phyloP scores from a whole-genome alignment of 2,329 filamentous ascomycete species.

The Fusarium gaditjirri region DNA sequence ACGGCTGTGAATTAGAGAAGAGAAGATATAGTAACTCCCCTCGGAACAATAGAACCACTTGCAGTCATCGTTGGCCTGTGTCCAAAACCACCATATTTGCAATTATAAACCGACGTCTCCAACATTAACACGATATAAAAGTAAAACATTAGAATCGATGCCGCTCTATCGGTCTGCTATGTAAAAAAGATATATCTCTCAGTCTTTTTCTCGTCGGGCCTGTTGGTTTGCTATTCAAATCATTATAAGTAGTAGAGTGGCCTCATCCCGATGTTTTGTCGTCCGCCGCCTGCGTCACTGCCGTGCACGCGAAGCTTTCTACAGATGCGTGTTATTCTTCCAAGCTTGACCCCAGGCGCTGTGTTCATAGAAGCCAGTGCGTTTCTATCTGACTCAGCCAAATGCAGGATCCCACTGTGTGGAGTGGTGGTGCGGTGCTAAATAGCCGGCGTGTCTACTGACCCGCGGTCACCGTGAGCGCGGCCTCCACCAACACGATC shows the following conservation, averaged over 20 bases:
- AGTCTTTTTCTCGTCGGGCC: too few relatives aligned
- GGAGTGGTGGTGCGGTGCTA: background rate
- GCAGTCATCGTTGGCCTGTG: too few relatives aligned
- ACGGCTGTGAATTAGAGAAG: rapidly evolving
- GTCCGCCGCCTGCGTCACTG: background rate
- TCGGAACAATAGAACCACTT: too few relatives aligned
- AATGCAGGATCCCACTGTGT: background rate
- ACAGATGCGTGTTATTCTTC: rapidly evolving
- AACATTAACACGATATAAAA: too few relatives aligned
- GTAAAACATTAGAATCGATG: too few relatives aligned
- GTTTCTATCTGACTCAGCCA: rapidly evolving
- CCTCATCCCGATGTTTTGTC: too few relatives aligned
- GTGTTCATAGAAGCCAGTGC: rapidly evolving
- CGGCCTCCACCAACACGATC: background rate
- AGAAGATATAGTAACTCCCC: background rate
- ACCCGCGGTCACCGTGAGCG: background rate
- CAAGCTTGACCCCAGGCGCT: rapidly evolving
- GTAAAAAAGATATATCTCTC: too few relatives aligned
- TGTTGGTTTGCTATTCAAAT: background rate
- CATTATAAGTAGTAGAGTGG: too few relatives aligned
- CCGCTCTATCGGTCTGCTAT: too few relatives aligned
- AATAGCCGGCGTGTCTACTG: background rate
- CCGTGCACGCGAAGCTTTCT: background rate
- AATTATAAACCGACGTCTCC: too few relatives aligned
- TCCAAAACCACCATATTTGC: too few relatives aligned